These are phyloP conservation scores for Phascolomyces articulosus DNA, from an alignment of 371 early-diverging fungal genomes.

Conservation along the genomic window DNA sequence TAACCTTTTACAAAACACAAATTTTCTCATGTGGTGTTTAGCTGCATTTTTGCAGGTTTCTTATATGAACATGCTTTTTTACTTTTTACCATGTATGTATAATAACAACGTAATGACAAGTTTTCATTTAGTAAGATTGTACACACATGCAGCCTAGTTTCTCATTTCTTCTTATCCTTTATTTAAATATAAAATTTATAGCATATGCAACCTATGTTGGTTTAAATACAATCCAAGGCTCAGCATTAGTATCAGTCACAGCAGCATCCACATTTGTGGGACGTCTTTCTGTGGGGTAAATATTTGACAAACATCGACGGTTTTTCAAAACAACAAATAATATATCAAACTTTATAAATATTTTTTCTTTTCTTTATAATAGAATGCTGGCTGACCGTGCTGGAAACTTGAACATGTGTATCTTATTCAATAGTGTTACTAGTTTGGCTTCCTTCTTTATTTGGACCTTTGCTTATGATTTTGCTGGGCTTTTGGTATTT, in stretches of 20 bases:
- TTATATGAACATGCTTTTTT: constrained; percentile 14
- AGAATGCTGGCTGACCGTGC: constrained; percentile 45
- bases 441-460: constrained; percentile 36
- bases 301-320: neutral
- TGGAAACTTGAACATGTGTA: constrained; percentile 46
- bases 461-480: constrained; percentile 51
- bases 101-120: too few species aligned
- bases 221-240: constrained; percentile 14
- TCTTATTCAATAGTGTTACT: constrained; percentile 33
- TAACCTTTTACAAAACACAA: constrained; percentile 20
- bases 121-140: too few species aligned
- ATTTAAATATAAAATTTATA: neutral
- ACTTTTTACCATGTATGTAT: constrained; percentile 18
- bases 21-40: constrained; percentile 13
- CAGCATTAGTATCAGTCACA: constrained; percentile 16
- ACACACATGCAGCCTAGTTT: too few species aligned
- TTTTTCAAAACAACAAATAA: neutral
- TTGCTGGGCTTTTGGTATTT: constrained; percentile 37
- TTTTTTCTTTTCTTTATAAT: constrained; percentile 17
- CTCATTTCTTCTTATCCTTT: too few species aligned
- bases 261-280: constrained; percentile 53
- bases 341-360: neutral
- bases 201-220: constrained; percentile 24
- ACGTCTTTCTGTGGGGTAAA: constrained; percentile 39
- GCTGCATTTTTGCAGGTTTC: constrained; percentile 1